Conservation (phyloP, 192 early-diverging fungal species). For the Linnemannia schmuckeri region DNA sequence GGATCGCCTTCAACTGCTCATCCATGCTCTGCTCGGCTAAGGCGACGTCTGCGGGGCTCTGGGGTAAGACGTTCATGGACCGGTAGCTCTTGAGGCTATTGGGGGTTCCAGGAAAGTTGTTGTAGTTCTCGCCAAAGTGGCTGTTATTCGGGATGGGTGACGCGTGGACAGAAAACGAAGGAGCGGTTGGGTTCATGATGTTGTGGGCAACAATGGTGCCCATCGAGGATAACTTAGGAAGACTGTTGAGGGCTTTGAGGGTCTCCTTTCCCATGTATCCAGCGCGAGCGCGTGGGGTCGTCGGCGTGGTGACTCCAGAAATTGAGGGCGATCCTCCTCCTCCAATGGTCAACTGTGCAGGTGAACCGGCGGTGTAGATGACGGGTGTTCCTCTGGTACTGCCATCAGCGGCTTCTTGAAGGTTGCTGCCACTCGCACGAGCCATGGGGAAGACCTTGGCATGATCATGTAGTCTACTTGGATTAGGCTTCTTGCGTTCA, state of each 20-base stretch:
- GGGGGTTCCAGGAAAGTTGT: not conserved
- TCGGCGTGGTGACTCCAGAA: conserved; percentile 10
- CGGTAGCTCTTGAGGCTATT: conserved; percentile 4
- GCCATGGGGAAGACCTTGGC: conserved; percentile 30
- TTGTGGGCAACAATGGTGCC: conserved; percentile 25
- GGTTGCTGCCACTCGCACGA: conserved; percentile 14
- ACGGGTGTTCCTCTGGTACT: conserved; percentile 25
- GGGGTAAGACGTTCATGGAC: conserved; percentile 18
- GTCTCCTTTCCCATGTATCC: conserved; percentile 43
- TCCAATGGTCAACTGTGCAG: not conserved
- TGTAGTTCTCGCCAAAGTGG: not conserved
- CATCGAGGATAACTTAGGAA: conserved; percentile 34
- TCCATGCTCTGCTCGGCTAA: conserved; percentile 46
- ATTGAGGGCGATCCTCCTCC: conserved; percentile 12
- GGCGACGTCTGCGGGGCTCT: conserved; percentile 8
- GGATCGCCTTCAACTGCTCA: conserved; percentile 35
- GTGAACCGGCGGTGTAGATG: not conserved
- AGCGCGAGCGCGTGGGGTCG: conserved; percentile 24
- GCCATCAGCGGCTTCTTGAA: conserved; percentile 4
- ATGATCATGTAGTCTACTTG: conserved; percentile 25
- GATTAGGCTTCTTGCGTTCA: not conserved
- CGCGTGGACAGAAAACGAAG: not conserved
- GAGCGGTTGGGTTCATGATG: conserved; percentile 9
- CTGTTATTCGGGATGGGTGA: conserved; percentile 4
- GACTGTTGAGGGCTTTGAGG: conserved; percentile 21